Base-by-base conservation (phyloP, 2,329 filamentous ascomycete genomes). In the Penicillium capsulatum region DNA sequence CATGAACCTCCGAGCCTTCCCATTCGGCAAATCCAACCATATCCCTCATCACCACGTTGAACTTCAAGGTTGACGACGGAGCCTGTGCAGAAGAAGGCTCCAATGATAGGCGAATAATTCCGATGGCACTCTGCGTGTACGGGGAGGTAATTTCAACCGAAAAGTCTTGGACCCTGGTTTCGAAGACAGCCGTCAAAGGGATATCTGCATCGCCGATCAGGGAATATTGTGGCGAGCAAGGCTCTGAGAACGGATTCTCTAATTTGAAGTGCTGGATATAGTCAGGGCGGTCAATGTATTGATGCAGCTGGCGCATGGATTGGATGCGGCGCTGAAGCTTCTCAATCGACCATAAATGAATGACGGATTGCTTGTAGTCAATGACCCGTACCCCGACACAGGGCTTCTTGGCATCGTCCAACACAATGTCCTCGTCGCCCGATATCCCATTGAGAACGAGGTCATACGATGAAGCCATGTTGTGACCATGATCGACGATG, bases 21-120 rank as follows among this genome's bases (percentile, higher is more conserved):
- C 91, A 81, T 67, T 98, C 92, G 0, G 92, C 85, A 54, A 98
- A 98, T 1, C 92, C 92, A 24, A 92, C 71, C 68, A 98, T 79
- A 59, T 97, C 89, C 58, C 94, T 90, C 87, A 98, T 95, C 20
- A 97, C 90, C 4, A 97, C 90, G 57, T 97, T 98, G 70, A 98
- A 98, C 62, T 97, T 98, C 42, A 97, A 71, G 2, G 87, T 96
- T 42, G 86, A 92, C 9, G 87, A 86, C 10, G 92, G 92, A 3
- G 90, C 91, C 56, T 94, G 83, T 2, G 91, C 90, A 33, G 88
- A 91, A 0, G 91, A 97, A 10, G 92, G 92, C 60, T 98, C 92
- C 5, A 98, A 71, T 0, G 91, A 91, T 26, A 98, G 71, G 57
- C 89, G 86, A 50, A 98, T 80, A 39, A 96, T 91, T 31, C 91